phyloP scores from a whole-genome alignment of 176 grass and related monocot species.

The Oryza rufipogon region DNA sequence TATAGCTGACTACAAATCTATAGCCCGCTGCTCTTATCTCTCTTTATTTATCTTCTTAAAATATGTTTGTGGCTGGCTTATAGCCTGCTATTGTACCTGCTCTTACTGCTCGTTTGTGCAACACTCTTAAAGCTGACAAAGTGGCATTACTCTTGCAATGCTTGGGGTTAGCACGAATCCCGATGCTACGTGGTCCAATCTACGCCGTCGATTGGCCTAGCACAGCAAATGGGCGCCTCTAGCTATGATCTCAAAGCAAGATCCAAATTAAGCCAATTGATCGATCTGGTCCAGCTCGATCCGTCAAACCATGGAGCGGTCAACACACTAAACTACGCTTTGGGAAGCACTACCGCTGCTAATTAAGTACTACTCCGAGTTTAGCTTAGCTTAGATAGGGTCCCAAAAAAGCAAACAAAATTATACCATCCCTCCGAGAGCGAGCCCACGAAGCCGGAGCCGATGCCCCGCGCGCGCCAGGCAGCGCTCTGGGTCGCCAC shows the following conservation, averaged over 20 bases:
- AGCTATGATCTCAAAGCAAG: not conserved
- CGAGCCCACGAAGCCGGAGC: conserved; percentile 16
- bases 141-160: not conserved
- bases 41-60: too few relatives aligned
- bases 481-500: conserved; percentile 39
- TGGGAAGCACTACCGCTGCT: not conserved
- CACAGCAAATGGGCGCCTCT: not conserved
- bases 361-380: not conserved
- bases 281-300: not conserved
- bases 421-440: not conserved
- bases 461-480: conserved; percentile 11
- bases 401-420: conserved; percentile 30
- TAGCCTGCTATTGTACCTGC: too few relatives aligned
- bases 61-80: too few relatives aligned
- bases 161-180: not conserved
- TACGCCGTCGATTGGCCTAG: not conserved
- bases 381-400: not conserved
- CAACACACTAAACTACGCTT: not conserved
- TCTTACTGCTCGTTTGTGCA: not conserved
- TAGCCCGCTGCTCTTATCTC: too few relatives aligned
- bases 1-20: too few relatives aligned
- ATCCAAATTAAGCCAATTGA: not conserved
- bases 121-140: too few relatives aligned
- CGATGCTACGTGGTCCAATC: not conserved
- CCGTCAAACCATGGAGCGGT: not conserved